A percentile compares a stretch with the other conserved stretches of the same genome.
phyloP scores from a whole-genome alignment of 352 stramenopile species.

The Globisporangium middletonii region DNA sequence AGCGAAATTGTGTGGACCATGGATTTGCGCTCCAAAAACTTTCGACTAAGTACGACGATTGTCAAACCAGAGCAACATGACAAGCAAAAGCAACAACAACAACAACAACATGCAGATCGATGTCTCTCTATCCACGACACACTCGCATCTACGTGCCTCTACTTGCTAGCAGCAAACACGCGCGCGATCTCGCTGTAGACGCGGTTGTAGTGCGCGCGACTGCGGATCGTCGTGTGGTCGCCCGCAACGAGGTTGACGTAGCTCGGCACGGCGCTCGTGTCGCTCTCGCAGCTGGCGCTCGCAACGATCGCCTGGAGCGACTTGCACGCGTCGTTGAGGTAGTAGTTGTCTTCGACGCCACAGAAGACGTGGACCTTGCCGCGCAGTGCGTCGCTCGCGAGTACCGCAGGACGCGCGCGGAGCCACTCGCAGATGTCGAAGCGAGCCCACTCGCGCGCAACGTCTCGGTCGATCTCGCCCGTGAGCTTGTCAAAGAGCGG shows the following conservation, averaged over 20 bases:
- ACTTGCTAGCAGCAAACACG: slow-evolving; percentile 11
- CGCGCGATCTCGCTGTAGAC: slow-evolving; percentile 61
- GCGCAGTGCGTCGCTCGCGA: slow-evolving; percentile 30
- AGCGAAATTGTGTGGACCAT: slow-evolving; percentile 7
- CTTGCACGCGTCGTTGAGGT: slow-evolving; percentile 61
- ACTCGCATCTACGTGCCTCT: not conserved
- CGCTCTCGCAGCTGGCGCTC: slow-evolving; percentile 3
- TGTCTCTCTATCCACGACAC: slow-evolving; percentile 1
- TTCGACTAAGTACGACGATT: not conserved
- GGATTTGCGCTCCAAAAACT: not conserved
- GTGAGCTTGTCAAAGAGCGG: slow-evolving; percentile 74
- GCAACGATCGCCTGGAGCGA: slow-evolving; percentile 47
- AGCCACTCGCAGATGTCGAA: slow-evolving; percentile 60
- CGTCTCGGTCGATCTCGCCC: slow-evolving; percentile 51
- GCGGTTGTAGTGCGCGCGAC: slow-evolving; percentile 48
- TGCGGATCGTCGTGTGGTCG: slow-evolving; percentile 69
- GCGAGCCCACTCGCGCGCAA: slow-evolving; percentile 42
- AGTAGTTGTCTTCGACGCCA: slow-evolving; percentile 70
- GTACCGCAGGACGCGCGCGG: slow-evolving; percentile 20
- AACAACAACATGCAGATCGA: not conserved
- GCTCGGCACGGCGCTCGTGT: slow-evolving; percentile 24
- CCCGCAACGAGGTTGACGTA: slow-evolving; percentile 69
- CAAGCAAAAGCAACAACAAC: not conserved
- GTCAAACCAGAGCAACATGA: not conserved
- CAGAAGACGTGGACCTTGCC: slow-evolving; percentile 75